phyloP scores from a whole-genome alignment of 78 protist species.

The Cavenderia fasciculata region DNA sequence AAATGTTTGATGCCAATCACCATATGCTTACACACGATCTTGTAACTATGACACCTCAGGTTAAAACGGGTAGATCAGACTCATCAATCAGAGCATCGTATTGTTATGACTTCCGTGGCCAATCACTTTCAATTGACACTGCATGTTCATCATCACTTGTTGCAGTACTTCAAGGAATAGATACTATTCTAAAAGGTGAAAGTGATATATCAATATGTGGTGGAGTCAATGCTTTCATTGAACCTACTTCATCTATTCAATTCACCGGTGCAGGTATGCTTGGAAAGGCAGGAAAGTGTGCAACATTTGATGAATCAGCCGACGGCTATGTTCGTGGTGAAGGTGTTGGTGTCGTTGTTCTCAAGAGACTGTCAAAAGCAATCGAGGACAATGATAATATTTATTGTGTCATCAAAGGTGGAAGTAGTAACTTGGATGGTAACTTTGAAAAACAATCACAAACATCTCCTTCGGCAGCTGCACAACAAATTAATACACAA shows the following conservation, averaged over 20 bases:
- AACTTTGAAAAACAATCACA: neutral
- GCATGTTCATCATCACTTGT: slow-evolving; percentile 90
- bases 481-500: slow-evolving; percentile 14
- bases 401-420: slow-evolving; percentile 26
- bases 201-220: slow-evolving; percentile 68
- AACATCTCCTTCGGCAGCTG: neutral
- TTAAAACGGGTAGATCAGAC: neutral
- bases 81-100: neutral
- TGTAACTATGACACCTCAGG: neutral
- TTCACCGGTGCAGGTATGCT: slow-evolving; percentile 27
- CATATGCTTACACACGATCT: neutral
- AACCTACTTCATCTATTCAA: neutral
- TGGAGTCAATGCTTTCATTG: slow-evolving; percentile 36
- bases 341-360: slow-evolving; percentile 56
- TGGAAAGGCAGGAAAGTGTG: slow-evolving; percentile 69
- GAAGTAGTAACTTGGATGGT: slow-evolving; percentile 20
- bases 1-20: neutral
- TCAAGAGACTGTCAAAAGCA: slow-evolving; percentile 5
- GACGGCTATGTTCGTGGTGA: slow-evolving; percentile 90
- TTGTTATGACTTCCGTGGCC: slow-evolving; percentile 57
- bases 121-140: slow-evolving; percentile 82
- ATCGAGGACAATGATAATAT: slow-evolving; percentile 1
- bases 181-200: slow-evolving; percentile 33
- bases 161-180: slow-evolving; percentile 59
- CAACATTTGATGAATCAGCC: slow-evolving; percentile 84